Percentiles rank a stretch among this genome's conserved stretches.
Conservation (phyloP, 345 rosid species). For the Brassica rapa region DNA sequence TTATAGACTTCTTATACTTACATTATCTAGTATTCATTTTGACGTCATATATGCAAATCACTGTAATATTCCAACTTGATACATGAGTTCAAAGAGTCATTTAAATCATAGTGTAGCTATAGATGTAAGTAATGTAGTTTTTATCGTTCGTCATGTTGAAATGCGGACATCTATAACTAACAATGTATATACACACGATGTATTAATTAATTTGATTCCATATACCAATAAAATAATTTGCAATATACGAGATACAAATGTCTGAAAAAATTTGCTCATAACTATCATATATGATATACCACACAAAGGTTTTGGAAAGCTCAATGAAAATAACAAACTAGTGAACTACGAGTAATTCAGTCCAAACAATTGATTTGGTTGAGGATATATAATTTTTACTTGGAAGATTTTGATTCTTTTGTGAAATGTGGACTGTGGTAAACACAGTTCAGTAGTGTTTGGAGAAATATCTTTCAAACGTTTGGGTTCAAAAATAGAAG, state of each 20-base stretch:
- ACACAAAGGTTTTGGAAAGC: not conserved
- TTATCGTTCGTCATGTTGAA: not conserved
- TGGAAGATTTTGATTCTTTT: not conserved
- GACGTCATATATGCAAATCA: not conserved
- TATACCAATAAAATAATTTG: not conserved
- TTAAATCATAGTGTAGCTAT: no score
- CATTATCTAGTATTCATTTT: not conserved
- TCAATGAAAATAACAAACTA: not conserved
- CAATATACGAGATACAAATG: not conserved
- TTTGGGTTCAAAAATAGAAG: not conserved
- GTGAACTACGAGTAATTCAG: not conserved
- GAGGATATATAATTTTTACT: not conserved
- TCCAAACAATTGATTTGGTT: not conserved
- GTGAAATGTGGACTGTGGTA: no score
- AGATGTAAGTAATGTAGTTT: no score
- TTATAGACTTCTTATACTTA: not conserved
- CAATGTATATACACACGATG: not conserved
- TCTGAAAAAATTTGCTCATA: not conserved
- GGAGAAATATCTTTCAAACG: no score
- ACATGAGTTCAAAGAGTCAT: no score
- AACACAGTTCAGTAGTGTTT: no score
- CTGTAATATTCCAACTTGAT: not conserved
- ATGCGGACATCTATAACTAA: not conserved
- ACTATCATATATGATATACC: not conserved
- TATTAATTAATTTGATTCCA: not conserved